Conservation (phyloP, 2,329 filamentous ascomycete genomes). For the Pseudogymnoascus sp. region DNA sequence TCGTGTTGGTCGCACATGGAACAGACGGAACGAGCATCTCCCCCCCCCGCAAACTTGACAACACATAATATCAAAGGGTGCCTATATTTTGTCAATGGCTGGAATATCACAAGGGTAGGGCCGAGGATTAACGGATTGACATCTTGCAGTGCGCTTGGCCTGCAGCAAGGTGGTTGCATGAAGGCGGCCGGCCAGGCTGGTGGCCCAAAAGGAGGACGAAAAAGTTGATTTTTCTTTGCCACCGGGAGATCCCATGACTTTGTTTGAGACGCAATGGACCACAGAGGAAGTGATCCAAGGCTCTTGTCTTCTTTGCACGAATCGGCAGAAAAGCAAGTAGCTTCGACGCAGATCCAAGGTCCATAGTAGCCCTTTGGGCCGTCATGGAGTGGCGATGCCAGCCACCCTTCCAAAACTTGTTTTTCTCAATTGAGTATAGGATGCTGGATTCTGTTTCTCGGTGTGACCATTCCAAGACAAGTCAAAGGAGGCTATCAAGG, state of each 20-base stretch:
- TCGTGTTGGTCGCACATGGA: conserved; percentile 5
- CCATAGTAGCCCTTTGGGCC: not conserved
- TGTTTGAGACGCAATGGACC: not conserved
- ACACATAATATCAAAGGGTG: conserved; percentile 4
- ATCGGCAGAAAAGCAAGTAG: not conserved
- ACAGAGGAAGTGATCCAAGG: conserved; percentile 1
- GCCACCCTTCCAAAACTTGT: not conserved
- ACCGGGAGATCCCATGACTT: not conserved
- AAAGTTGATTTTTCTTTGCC: conserved; percentile 6
- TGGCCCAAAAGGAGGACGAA: conserved; percentile 5
- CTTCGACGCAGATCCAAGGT: not conserved
- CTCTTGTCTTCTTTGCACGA: not conserved
- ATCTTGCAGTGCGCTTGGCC: conserved; percentile 5
- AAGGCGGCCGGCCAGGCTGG: conserved; percentile 2
- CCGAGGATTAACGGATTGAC: conserved; percentile 6
- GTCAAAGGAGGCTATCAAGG: not conserved
- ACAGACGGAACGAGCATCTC: not conserved
- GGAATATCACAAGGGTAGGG: conserved; percentile 4
- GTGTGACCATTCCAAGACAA: not conserved
- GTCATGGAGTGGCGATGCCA: conserved; percentile 3
- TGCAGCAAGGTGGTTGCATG: conserved; percentile 2
- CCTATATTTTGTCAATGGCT: conserved; percentile 6
- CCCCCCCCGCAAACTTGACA: not conserved
- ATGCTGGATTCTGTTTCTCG: not conserved
- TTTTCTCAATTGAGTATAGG: not conserved